Base-by-base conservation (phyloP, 441 rosid genomes). In the Dalechampia spathulata region DNA sequence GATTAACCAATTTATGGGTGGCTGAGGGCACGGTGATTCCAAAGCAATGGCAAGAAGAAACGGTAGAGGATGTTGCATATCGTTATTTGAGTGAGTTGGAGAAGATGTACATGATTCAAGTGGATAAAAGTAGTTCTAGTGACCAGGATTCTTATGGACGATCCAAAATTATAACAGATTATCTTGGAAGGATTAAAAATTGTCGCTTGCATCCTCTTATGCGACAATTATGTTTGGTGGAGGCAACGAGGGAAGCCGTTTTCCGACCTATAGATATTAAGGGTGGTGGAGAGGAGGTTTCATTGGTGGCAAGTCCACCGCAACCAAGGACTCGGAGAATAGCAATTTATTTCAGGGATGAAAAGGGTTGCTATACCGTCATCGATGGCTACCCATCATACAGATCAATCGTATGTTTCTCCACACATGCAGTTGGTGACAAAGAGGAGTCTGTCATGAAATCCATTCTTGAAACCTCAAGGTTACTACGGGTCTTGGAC, bases 201-300 rank as follows among this genome's bases (percentile, higher is more conserved):
- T 66, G 70, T 13, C 56, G 47, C 13, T 55, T 66, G 55, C 70
- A 66, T 48, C 65, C 60, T 55, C 65, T 66, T 23, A 66, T 66
- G 70, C 49, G 70, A 17, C 65, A 66, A 6, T 30, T 66, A 5
- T 58, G 55, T 38, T 25, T 66, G 43, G 15, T 37, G 10, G 53
- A 60, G 28, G 70, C 70, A n/a, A n/a, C n/a, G 23, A 52, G 41
- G 26, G 30, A 50, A 55, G 64, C 38, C 5, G 8, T 3, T 30
- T 30, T 30, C 8, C 34, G 34, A 30, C 34, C n/a, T n/a, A n/a
- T n/a, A n/a, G n/a, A n/a, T n/a, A n/a, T n/a, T n/a, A n/a, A n/a
- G n/a, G n/a, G n/a, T n/a, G n/a, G n/a, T n/a, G n/a, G n/a, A n/a
- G n/a, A n/a, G n/a, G n/a, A n/a, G n/a, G n/a, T n/a, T 3, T 30